Conservation (phyloP, 2,329 filamentous ascomycete genomes). For the Ophiocordyceps sinensis region DNA sequence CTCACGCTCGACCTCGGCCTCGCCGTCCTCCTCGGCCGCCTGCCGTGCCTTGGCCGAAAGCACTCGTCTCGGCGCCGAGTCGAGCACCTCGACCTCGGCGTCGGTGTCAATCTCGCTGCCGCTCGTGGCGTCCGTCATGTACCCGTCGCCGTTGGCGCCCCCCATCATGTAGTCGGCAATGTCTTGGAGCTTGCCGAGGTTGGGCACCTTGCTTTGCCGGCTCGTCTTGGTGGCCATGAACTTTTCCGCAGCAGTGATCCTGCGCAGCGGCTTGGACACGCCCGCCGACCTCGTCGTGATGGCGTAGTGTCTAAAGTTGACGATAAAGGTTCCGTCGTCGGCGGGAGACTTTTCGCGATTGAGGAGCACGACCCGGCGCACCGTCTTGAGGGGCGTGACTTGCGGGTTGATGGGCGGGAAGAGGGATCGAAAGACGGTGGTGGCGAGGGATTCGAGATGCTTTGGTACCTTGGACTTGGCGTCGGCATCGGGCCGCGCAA, state of each 20-base stretch:
- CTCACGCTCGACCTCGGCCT: conserved; percentile 31
- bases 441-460: conserved; percentile 84
- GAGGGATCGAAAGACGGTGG: conserved; percentile 87
- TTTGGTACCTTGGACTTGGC: conserved; percentile 64
- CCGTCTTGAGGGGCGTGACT: conserved; percentile 77
- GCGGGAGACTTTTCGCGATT: conserved; percentile 57
- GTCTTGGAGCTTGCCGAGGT: conserved; percentile 80
- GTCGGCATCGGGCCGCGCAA: conserved; percentile 50
- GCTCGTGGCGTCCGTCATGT: conserved; percentile 71
- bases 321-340: conserved; percentile 57
- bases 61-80: conserved; percentile 48
- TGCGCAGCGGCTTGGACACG: conserved; percentile 68
- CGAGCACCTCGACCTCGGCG: conserved; percentile 78
- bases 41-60: conserved; percentile 35
- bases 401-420: conserved; percentile 95
- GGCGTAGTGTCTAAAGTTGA: conserved; percentile 87
- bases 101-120: conserved; percentile 91
- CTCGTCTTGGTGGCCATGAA: conserved; percentile 46
- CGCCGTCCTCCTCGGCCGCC: conserved; percentile 21
- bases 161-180: conserved; percentile 92
- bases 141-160: conserved; percentile 58
- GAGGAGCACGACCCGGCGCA: conserved; percentile 76
- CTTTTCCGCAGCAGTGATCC: conserved; percentile 76
- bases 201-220: conserved; percentile 60
- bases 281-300: conserved; percentile 83